A percentile compares a stretch with the other conserved stretches of the same genome.
These are phyloP conservation scores for Verticillium dahliae DNA, from an alignment of 2,329 filamentous ascomycete species.

Conservation along the genomic window DNA sequence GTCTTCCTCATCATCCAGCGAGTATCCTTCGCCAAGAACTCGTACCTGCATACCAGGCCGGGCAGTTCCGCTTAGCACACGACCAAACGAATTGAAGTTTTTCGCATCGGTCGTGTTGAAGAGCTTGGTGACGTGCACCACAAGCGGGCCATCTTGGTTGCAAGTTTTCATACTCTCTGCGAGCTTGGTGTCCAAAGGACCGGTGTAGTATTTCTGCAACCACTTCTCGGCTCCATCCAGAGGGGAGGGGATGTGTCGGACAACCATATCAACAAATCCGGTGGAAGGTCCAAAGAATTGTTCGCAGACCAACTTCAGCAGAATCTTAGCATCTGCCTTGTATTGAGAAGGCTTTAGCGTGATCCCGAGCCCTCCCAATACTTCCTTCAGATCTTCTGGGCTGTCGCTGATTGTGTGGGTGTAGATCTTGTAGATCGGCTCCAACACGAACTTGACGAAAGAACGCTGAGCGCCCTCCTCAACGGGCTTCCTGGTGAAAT, in stretches of 20 bases:
- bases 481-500: slow-evolving; percentile 80
- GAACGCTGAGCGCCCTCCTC: slow-evolving; percentile 77
- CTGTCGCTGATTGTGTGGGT: slow-evolving; percentile 90
- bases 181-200: slow-evolving; percentile 75
- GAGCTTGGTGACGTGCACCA: slow-evolving; percentile 90
- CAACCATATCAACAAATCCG: slow-evolving; percentile 94
- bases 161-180: slow-evolving; percentile 75
- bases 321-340: slow-evolving; percentile 79
- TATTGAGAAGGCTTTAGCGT: slow-evolving; percentile 86
- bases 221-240: slow-evolving; percentile 68
- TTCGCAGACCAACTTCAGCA: slow-evolving; percentile 84
- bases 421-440: slow-evolving; percentile 97
- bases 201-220: slow-evolving; percentile 85
- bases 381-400: slow-evolving; percentile 74
- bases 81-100: slow-evolving; percentile 81
- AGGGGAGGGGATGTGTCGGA: slow-evolving; percentile 83
- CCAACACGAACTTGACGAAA: slow-evolving; percentile 90
- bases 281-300: slow-evolving; percentile 90
- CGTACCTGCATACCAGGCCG: slow-evolving; percentile 76
- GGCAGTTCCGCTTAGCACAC: slow-evolving; percentile 88
- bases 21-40: slow-evolving; percentile 92
- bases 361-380: slow-evolving; percentile 75
- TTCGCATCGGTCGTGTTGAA: slow-evolving; percentile 90
- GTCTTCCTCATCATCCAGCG: slow-evolving; percentile 94
- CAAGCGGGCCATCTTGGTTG: slow-evolving; percentile 81